These are phyloP conservation scores for Aspergillus fumigatus DNA, from an alignment of 2,329 filamentous ascomycete species.

Conservation along the genomic window DNA sequence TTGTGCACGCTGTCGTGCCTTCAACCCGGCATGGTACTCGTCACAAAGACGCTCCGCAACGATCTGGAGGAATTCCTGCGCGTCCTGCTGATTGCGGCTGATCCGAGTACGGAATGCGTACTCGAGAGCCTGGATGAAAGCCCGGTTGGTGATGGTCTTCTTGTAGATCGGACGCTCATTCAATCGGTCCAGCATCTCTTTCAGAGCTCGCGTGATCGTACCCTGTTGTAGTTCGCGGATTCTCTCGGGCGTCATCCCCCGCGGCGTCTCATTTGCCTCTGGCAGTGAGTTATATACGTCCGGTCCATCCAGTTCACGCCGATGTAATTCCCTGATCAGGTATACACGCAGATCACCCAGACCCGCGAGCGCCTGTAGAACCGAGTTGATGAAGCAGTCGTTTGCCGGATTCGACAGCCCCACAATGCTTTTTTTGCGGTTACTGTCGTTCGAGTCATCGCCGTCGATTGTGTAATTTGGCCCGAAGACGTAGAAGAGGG, in stretches of 20 bases:
- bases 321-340: conserved; percentile 84
- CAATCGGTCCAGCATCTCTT: conserved; percentile 84
- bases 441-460: conserved; percentile 57
- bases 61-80: conserved; percentile 93
- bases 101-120: conserved; percentile 83
- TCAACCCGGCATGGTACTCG: conserved; percentile 81
- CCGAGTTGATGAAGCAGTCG: conserved; percentile 95
- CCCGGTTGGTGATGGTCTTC: conserved; percentile 86
- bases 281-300: conserved; percentile 67
- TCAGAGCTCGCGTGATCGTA: conserved; percentile 78
- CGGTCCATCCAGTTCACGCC: conserved; percentile 71
- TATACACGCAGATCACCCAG: conserved; percentile 85
- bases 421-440: conserved; percentile 79
- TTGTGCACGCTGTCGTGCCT: conserved; percentile 55
- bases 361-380: conserved; percentile 87
- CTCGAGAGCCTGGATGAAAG: conserved; percentile 80
- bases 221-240: conserved; percentile 67
- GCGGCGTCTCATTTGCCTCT: conserved; percentile 36
- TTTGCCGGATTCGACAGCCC: conserved; percentile 89
- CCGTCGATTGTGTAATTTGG: conserved; percentile 95
- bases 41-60: conserved; percentile 88
- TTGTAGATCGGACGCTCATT: conserved; percentile 91
- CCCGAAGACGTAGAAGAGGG: conserved; percentile 93
- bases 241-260: conserved; percentile 43
- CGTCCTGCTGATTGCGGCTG: conserved; percentile 92